These are phyloP conservation scores for Trametes cinnabarina DNA, from an alignment of 768 basidiomycete species.

Conservation along the genomic window DNA sequence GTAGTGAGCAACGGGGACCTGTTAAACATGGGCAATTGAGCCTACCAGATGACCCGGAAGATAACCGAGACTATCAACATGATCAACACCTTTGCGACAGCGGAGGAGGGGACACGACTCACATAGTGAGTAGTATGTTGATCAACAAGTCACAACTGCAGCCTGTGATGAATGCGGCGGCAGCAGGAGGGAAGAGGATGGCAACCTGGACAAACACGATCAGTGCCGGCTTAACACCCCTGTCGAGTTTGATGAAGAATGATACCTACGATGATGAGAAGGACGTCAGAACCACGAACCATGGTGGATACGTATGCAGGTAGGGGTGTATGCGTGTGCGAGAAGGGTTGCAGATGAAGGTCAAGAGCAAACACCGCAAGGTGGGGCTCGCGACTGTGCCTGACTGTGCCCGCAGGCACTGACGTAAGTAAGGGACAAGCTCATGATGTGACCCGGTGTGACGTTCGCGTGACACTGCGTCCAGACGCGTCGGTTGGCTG, in stretches of 20 bases:
- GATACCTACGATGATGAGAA: slow-evolving; percentile 69
- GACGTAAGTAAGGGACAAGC: background rate
- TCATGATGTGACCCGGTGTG: background rate
- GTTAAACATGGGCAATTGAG: background rate
- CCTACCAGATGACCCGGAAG: slow-evolving; percentile 60
- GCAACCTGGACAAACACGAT: slow-evolving; percentile 49
- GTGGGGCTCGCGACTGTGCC: background rate
- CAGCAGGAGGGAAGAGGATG: slow-evolving; percentile 80
- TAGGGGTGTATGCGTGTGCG: background rate
- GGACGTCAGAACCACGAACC: slow-evolving; percentile 65
- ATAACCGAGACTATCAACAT: slow-evolving; percentile 61
- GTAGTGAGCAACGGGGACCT: background rate
- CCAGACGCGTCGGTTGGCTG: background rate
- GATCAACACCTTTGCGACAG: slow-evolving; percentile 1
- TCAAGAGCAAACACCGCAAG: background rate
- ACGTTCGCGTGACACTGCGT: slow-evolving; percentile 9
- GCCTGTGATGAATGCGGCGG: slow-evolving; percentile 72
- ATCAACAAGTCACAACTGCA: slow-evolving; percentile 87
- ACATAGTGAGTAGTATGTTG: slow-evolving; percentile 79
- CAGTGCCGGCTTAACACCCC: background rate
- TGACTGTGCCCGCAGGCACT: background rate
- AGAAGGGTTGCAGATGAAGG: background rate
- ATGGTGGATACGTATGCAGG: background rate
- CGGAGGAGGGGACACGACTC: slow-evolving; percentile 25
- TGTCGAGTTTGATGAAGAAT: too few species aligned